These are phyloP conservation scores for Klebsormidium nitens DNA, from an alignment of 139 green algal species.

Conservation along the genomic window DNA sequence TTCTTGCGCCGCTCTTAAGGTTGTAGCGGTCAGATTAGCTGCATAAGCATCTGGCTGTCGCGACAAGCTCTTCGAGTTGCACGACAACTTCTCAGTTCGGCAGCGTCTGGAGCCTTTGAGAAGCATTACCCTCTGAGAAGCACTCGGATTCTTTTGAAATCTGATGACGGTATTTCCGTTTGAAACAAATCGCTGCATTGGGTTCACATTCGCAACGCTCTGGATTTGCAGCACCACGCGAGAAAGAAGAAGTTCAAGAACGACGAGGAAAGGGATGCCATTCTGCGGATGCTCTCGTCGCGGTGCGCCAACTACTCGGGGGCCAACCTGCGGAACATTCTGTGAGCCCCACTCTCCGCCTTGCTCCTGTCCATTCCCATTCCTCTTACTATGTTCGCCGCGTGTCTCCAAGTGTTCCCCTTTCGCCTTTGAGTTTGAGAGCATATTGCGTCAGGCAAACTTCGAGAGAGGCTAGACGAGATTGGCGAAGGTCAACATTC, in stretches of 20 bases:
- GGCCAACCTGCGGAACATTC: constrained; percentile 90
- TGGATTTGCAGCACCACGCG: constrained; percentile 14
- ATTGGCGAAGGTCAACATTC: too few relatives aligned
- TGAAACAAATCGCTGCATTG: background rate
- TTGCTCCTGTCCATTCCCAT: background rate
- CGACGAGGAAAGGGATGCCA: background rate
- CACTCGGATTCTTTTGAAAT: background rate
- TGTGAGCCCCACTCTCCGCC: constrained; percentile 35
- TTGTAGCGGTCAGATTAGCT: too few relatives aligned
- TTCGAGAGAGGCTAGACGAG: too few relatives aligned
- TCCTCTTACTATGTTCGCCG: background rate
- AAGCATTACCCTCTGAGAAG: background rate
- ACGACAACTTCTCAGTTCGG: background rate
- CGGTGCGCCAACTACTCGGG: constrained; percentile 73
- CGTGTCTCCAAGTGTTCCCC: too few relatives aligned
- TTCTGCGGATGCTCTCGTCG: constrained; percentile 9
- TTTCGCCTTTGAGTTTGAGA: too few relatives aligned
- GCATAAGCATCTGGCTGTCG: background rate
- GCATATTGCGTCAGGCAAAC: too few relatives aligned
- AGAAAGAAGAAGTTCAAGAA: constrained; percentile 13
- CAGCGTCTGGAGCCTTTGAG: background rate
- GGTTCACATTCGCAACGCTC: background rate
- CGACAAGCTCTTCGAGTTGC: background rate
- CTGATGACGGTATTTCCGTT: background rate
- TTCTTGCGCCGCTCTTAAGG: too few relatives aligned